A percentile compares a stretch with the other conserved stretches of the same genome.
Evolutionary conservation across 352 stramenopile species (phyloP).

Genomic region (Sclerospora graminicola): DNA sequence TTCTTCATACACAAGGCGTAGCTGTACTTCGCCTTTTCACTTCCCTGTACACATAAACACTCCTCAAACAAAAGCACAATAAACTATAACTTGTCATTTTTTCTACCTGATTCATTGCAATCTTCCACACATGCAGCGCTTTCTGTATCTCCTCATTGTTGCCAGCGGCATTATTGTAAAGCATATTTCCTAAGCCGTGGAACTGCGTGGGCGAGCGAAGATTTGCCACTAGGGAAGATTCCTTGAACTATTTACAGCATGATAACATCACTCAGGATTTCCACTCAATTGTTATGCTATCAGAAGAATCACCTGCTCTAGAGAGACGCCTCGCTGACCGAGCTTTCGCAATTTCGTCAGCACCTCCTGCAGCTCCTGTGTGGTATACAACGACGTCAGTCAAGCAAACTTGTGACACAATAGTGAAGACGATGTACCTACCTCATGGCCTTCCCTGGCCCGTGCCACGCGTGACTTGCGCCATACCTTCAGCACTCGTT

Average conservation of each 20-base stretch:
- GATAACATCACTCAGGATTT: background rate
- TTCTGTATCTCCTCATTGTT: conserved; percentile 59
- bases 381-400: background rate
- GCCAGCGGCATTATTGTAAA: conserved; percentile 66
- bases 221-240: conserved; percentile 44
- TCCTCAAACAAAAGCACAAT: background rate
- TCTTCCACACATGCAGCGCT: conserved; percentile 66
- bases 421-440: background rate
- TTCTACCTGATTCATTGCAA: conserved; percentile 64
- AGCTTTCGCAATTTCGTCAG: conserved; percentile 43
- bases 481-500: conserved; percentile 23
- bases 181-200: conserved; percentile 71
- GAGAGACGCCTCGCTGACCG: conserved; percentile 32
- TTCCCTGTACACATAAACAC: conserved; percentile 30
- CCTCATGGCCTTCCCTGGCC: conserved; percentile 34
- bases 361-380: conserved; percentile 50
- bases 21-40: conserved; percentile 77
- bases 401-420: background rate
- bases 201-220: conserved; percentile 49
- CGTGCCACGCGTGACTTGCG: conserved; percentile 29
- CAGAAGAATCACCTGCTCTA: conserved; percentile 32
- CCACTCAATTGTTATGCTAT: background rate
- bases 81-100: background rate
- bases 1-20: conserved; percentile 78
- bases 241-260: conserved; percentile 35